These are phyloP conservation scores for Filobasidium floriforme DNA, from an alignment of 768 basidiomycete genomes.

Conservation along the genomic window DNA sequence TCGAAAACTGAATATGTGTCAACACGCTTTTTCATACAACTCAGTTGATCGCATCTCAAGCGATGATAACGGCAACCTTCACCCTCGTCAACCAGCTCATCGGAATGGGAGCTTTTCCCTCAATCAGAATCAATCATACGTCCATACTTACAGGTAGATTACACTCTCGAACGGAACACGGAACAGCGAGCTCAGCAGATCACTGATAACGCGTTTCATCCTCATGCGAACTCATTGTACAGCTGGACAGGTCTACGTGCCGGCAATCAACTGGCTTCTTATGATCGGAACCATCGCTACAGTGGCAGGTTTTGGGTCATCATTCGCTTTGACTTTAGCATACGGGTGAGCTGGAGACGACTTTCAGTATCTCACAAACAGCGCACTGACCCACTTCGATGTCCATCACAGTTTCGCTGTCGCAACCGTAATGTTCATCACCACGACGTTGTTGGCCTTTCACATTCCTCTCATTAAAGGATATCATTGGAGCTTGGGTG, in stretches of 20 bases:
- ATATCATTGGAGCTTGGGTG: constrained; percentile 48
- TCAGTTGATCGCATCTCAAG: constrained; percentile 39
- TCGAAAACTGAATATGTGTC: not conserved
- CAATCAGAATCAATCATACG: constrained; percentile 56
- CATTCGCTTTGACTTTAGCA: constrained; percentile 56
- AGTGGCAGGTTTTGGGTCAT: constrained; percentile 56
- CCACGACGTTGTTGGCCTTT: constrained; percentile 53
- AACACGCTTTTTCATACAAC: not conserved
- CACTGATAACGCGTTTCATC: too few relatives aligned
- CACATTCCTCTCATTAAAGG: constrained; percentile 58
- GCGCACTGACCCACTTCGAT: too few relatives aligned
- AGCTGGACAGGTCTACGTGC: constrained; percentile 63
- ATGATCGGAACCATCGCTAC: constrained; percentile 54
- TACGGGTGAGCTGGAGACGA: constrained; percentile 40
- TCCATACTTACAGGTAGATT: constrained; percentile 56
- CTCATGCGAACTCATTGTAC: too few relatives aligned
- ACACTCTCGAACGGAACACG: too few relatives aligned
- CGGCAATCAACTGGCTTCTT: constrained; percentile 56
- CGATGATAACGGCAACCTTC: constrained; percentile 63
- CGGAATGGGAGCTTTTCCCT: constrained; percentile 56
- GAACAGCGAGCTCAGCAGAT: too few relatives aligned
- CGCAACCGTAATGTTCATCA: constrained; percentile 60
- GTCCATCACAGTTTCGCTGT: constrained; percentile 47
- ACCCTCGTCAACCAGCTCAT: constrained; percentile 56
- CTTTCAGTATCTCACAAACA: too few relatives aligned